Evolutionary conservation across 2,329 filamentous ascomycete genomes (phyloP).

Genomic region (Penicillium brevicompactum): DNA sequence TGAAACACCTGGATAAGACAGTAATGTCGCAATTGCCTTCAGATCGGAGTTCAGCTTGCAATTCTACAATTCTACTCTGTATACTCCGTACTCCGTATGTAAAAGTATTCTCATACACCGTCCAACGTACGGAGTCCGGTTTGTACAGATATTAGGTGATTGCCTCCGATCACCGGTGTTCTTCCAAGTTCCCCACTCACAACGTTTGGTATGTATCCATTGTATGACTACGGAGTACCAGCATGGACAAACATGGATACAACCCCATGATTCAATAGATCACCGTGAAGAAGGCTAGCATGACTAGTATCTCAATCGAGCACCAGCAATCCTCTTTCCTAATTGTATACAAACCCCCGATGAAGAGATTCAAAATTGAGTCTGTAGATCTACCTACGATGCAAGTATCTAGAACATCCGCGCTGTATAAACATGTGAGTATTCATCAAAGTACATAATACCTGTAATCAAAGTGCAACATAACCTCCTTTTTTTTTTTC

Average conservation of each 20-base stretch:
- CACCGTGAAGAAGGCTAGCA: too few relatives aligned
- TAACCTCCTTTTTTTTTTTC: slow-evolving; percentile 8
- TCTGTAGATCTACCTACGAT: not conserved
- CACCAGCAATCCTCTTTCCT: not conserved
- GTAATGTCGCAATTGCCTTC: not conserved
- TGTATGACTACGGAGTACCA: not conserved
- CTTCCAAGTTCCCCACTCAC: not conserved
- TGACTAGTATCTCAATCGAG: not conserved
- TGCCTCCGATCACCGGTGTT: not conserved
- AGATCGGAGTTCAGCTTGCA: too few relatives aligned
- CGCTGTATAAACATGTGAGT: not conserved
- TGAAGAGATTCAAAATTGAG: not conserved
- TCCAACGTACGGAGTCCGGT: too few relatives aligned
- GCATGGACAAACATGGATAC: not conserved
- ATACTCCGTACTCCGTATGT: too few relatives aligned
- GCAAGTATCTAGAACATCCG: not conserved
- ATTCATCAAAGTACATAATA: not conserved
- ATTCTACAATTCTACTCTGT: too few relatives aligned
- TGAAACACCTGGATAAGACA: not conserved
- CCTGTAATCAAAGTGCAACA: slow-evolving; percentile 11
- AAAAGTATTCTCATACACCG: too few relatives aligned
- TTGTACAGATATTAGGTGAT: not conserved
- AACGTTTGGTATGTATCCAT: not conserved
- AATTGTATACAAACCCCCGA: too few relatives aligned
- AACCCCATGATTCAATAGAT: not conserved